A percentile compares a stretch with the other conserved stretches of the same genome.
Conservation (phyloP, 306 rosid species). For the Prunus salicina region DNA sequence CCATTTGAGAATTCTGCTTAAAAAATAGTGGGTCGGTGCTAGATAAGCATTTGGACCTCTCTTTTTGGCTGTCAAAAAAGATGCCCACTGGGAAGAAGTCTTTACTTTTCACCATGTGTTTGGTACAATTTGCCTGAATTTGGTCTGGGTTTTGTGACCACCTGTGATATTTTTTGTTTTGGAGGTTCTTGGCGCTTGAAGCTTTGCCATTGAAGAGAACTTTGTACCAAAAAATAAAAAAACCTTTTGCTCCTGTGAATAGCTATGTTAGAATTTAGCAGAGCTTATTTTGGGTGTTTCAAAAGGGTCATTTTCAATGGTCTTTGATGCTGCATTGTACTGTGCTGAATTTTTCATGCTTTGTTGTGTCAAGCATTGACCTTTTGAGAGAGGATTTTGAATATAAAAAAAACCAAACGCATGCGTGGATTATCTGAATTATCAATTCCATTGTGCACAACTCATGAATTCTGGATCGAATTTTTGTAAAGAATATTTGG, state of each 20-base stretch:
- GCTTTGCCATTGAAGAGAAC: not conserved
- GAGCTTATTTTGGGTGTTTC: slow-evolving; percentile 15
- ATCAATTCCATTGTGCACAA: slow-evolving; percentile 29
- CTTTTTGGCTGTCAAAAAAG: slow-evolving; percentile 49
- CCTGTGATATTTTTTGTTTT: not conserved
- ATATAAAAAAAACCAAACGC: slow-evolving; percentile 12
- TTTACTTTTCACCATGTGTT: slow-evolving; percentile 23
- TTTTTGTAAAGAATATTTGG: slow-evolving; percentile 35
- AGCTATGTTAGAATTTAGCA: slow-evolving; percentile 2
- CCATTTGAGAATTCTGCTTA: slow-evolving; percentile 38
- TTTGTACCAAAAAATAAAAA: not conserved
- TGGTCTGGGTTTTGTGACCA: slow-evolving; percentile 18
- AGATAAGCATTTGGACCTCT: slow-evolving; percentile 33
- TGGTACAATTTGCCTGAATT: slow-evolving; percentile 27
- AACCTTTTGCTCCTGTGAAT: not conserved
- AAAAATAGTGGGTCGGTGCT: slow-evolving; percentile 64
- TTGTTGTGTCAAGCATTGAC: slow-evolving; percentile 31
- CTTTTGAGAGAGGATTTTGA: not conserved
- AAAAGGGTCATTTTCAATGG: slow-evolving; percentile 20
- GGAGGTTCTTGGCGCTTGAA: not conserved
- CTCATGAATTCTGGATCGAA: slow-evolving; percentile 29
- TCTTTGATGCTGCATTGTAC: slow-evolving; percentile 23
- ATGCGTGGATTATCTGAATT: slow-evolving; percentile 22
- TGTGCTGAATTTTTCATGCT: slow-evolving; percentile 19
- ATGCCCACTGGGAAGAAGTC: slow-evolving; percentile 40